Evolutionary conservation across 441 rosid species (phyloP).

Genomic region (Breynia disticha): DNA sequence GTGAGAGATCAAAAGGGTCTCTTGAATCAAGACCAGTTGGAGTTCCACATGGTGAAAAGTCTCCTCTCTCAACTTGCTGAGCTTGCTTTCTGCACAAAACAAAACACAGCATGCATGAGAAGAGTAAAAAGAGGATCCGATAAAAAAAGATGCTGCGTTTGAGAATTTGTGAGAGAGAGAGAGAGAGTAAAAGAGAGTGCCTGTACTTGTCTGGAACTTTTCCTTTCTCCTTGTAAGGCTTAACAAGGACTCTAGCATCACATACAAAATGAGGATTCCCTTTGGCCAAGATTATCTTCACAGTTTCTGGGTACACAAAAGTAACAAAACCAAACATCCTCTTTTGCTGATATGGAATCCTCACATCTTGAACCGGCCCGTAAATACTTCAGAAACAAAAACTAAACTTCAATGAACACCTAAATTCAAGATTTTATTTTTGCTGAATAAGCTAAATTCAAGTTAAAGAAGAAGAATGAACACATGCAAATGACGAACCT

Average conservation of each 20-base stretch:
- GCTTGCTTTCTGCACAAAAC: slow-evolving; percentile 33
- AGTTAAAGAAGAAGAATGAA: neutral
- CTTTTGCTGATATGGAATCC: slow-evolving; percentile 78
- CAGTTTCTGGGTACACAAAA: slow-evolving; percentile 58
- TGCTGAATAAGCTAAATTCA: too few relatives aligned
- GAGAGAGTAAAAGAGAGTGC: slow-evolving; percentile 19
- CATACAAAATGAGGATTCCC: slow-evolving; percentile 82
- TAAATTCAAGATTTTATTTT: neutral
- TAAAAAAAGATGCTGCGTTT: neutral
- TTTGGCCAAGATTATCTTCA: slow-evolving; percentile 62
- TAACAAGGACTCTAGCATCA: slow-evolving; percentile 66
- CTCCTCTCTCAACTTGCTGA: slow-evolving; percentile 37
- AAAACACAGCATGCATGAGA: neutral
- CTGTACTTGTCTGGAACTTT: slow-evolving; percentile 67
- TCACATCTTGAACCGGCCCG: slow-evolving; percentile 76
- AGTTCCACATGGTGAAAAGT: slow-evolving; percentile 48
- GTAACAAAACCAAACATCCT: slow-evolving; percentile 84
- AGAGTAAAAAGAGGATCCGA: neutral
- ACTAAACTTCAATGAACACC: slow-evolving; percentile 4
- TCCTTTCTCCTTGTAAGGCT: slow-evolving; percentile 84
- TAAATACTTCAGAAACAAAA: slow-evolving; percentile 32
- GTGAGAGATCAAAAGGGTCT: slow-evolving; percentile 46
- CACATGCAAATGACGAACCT: slow-evolving; percentile 27
- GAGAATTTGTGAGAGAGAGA: neutral
- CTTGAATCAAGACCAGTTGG: slow-evolving; percentile 69